These are phyloP conservation scores for Wallemia mellicola DNA, from an alignment of 1,284 basidiomycete genomes.

Conservation along the genomic window DNA sequence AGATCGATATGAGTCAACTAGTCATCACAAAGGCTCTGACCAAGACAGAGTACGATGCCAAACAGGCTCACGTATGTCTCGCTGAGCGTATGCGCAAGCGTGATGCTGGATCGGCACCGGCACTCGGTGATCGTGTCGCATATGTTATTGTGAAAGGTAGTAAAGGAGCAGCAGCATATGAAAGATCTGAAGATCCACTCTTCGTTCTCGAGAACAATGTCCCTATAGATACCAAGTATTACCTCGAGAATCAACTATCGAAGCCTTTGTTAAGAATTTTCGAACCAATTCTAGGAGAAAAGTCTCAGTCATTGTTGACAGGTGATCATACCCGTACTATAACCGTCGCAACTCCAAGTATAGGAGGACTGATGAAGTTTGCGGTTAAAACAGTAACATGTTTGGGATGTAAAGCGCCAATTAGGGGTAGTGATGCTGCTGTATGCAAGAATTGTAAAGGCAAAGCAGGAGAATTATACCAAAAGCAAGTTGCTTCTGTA, in stretches of 20 bases:
- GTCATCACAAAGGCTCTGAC: slow-evolving; percentile 88
- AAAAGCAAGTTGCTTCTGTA: slow-evolving; percentile 45
- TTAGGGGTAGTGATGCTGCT: slow-evolving; percentile 49
- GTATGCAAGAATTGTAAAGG: slow-evolving; percentile 76
- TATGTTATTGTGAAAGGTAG: slow-evolving; percentile 90
- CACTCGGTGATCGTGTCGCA: slow-evolving; percentile 77
- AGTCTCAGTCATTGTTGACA: slow-evolving; percentile 32
- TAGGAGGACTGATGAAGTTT: slow-evolving; percentile 88
- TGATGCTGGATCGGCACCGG: slow-evolving; percentile 76
- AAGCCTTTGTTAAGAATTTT: slow-evolving; percentile 89
- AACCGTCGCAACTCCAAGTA: slow-evolving; percentile 51
- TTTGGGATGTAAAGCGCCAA: slow-evolving; percentile 65
- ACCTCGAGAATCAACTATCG: slow-evolving; percentile 80
- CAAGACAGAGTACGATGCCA: slow-evolving; percentile 60
- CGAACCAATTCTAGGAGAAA: slow-evolving; percentile 82
- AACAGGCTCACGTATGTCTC: slow-evolving; percentile 81
- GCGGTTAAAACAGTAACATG: slow-evolving; percentile 79
- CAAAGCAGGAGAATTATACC: slow-evolving; percentile 55
- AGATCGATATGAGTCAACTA: slow-evolving; percentile 84
- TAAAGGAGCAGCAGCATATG: slow-evolving; percentile 91
- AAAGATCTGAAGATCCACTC: slow-evolving; percentile 85
- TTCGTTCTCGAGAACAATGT: slow-evolving; percentile 89
- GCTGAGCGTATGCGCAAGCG: slow-evolving; percentile 80
- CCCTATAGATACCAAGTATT: slow-evolving; percentile 86
- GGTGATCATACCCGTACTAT: slow-evolving; percentile 1